Evolutionary conservation across 345 rosid genomes (phyloP), one percentile per base, ranked within the genome.

Genomic region (Populus deltoides): DNA sequence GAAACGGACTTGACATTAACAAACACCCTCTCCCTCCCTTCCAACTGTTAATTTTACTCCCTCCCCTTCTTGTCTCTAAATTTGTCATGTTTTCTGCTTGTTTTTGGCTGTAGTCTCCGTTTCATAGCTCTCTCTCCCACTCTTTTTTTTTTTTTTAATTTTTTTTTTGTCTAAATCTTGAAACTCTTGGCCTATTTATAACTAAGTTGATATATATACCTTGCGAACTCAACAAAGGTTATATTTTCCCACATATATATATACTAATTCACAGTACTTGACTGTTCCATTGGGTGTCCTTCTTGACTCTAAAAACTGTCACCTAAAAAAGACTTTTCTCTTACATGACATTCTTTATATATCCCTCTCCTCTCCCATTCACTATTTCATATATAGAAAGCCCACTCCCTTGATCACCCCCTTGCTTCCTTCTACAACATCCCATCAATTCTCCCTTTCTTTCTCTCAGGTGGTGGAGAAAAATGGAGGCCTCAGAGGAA

Each of bases 1-100:
- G 91, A 90, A 86, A 85, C 90, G 91, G 93, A 76, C 77, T 79
- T 81, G 36, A 79, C 68, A 77, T 81, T 73, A 74, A 81, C 83
- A 78, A 67, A 84, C 84, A 71, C 72, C 72, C 72, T 35, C 41
- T 53, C 43, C 61, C 25, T 47, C 76, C 81, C 78, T 33, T 4
- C 36, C 5, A 80, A 79, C 75, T 74, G 67, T 33, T 31, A 31
- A 31, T 71, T 71, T 74, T 74, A 67, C 79, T 81, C 20, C 43
- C 45, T 51, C 41, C 47, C 70, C 36, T 33, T 69, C 6, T 15
- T 45, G 27, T 67, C 79, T 65, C 90, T 84, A 87, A 85, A 71
- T 88, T 87, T 84, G 81, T 25, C 88, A 47, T 39, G 27, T 61
- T 90, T 87, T 87, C 88, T 45, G 90, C 8, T 38, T 38, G 39